These are phyloP conservation scores for Kalanchoe fedtschenkoi DNA, from an alignment of 164 flowering plant genomes.

Conservation along the genomic window DNA sequence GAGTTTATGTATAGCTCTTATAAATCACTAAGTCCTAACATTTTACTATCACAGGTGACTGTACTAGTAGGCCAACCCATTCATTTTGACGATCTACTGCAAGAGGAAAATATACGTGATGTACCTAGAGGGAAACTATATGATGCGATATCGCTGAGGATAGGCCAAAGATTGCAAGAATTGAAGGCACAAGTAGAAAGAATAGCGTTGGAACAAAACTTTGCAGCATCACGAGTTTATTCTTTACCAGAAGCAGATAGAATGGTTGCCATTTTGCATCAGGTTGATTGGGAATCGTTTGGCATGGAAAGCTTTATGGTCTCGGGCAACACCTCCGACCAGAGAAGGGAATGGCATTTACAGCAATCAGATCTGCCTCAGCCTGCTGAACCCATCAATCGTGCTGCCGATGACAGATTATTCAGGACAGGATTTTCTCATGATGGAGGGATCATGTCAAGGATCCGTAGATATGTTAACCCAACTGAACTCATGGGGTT, in stretches of 20 bases:
- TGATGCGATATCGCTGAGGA: constrained; percentile 70
- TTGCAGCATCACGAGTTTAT: constrained; percentile 12
- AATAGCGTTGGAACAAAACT: constrained; percentile 42
- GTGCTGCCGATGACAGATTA: constrained; percentile 15
- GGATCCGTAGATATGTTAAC: constrained; percentile 48
- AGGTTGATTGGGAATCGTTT: constrained; percentile 82
- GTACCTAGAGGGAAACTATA: constrained; percentile 49
- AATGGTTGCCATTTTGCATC: constrained; percentile 48
- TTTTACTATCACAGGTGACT: constrained; percentile 43
- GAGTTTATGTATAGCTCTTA: background rate
- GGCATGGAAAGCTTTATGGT: constrained; percentile 35
- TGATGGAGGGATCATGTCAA: constrained; percentile 46
- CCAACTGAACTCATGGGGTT: constrained; percentile 61
- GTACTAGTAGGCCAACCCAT: constrained; percentile 87
- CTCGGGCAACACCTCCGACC: constrained; percentile 14
- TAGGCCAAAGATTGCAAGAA: constrained; percentile 45
- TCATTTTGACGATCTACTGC: constrained; percentile 57
- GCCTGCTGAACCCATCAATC: constrained; percentile 6
- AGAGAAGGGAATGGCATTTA: constrained; percentile 9
- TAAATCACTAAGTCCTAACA: background rate
- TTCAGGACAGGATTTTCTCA: constrained; percentile 23
- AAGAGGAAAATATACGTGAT: constrained; percentile 19
- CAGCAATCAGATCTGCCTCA: constrained; percentile 6
- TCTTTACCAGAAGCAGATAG: constrained; percentile 17
- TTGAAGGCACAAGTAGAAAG: constrained; percentile 62